Percentiles rank a stretch among this genome's conserved stretches.
Conservation (phyloP, 1,139 yeast species). For the Wickerhamomyces sp. region DNA sequence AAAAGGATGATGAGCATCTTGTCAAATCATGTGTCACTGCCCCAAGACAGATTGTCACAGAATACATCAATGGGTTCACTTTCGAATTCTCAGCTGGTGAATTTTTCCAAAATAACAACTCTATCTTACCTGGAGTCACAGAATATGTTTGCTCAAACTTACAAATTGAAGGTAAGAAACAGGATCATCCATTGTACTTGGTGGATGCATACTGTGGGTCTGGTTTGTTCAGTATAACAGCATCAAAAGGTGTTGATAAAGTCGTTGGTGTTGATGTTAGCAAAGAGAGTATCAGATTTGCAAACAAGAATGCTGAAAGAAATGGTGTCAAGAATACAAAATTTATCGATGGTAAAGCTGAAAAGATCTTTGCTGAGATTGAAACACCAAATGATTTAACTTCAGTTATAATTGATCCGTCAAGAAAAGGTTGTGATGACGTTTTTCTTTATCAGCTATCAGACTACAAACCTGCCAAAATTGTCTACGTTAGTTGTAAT, state of each 20-base stretch:
- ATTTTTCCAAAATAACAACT: constrained; percentile 92
- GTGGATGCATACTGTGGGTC: constrained; percentile 99
- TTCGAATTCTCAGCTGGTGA: constrained; percentile 92
- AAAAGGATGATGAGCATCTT: constrained; percentile 23
- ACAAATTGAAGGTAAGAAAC: constrained; percentile 40
- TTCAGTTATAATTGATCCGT: constrained; percentile 91
- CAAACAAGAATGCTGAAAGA: constrained; percentile 69
- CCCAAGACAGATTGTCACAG: constrained; percentile 74
- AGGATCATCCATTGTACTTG: constrained; percentile 42
- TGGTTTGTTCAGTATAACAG: constrained; percentile 85
- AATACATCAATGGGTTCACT: constrained; percentile 64
- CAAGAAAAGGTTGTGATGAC: constrained; percentile 94
- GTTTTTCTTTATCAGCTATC: constrained; percentile 81
- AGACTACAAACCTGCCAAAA: constrained; percentile 74
- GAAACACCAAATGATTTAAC: constrained; percentile 70
- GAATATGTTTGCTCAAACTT: constrained; percentile 72
- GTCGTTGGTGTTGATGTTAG: constrained; percentile 95
- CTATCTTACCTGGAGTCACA: constrained; percentile 80
- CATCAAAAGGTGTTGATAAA: constrained; percentile 70
- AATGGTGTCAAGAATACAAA: constrained; percentile 74
- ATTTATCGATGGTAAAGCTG: constrained; percentile 91
- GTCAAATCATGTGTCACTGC: constrained; percentile 50
- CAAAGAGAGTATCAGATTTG: constrained; percentile 87
- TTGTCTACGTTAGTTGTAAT: constrained; percentile 92
- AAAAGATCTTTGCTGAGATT: constrained; percentile 74